A percentile compares a stretch with the other conserved stretches of the same genome.
These are phyloP conservation scores for Phytophthora pisi DNA, from an alignment of 352 stramenopile genomes.

Conservation along the genomic window DNA sequence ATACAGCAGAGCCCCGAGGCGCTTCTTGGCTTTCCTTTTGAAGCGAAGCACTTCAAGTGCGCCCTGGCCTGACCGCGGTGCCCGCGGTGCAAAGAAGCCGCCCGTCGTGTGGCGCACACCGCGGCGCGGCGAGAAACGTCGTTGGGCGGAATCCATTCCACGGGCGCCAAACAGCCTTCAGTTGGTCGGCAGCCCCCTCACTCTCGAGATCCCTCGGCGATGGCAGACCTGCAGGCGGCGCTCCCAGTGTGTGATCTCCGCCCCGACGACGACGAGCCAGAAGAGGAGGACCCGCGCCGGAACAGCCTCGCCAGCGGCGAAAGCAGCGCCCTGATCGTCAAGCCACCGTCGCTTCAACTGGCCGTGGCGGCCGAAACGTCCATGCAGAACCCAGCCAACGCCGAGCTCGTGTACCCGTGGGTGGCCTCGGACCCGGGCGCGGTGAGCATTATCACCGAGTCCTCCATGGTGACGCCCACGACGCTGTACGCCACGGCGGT, in stretches of 20 bases:
- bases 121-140: conserved; percentile 13
- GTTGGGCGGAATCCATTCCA: conserved; percentile 21
- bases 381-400: conserved; percentile 22
- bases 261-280: conserved; percentile 35
- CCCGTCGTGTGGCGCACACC: conserved; percentile 32
- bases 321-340: conserved; percentile 34
- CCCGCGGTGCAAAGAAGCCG: conserved; percentile 18
- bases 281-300: conserved; percentile 36
- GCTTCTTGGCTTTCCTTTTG: background rate
- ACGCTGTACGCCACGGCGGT: conserved; percentile 22
- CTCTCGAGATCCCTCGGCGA: conserved; percentile 11
- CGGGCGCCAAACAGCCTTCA: conserved; percentile 9
- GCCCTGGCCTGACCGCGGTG: background rate
- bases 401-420: conserved; percentile 40
- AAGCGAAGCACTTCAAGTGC: conserved; percentile 11
- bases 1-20: no score
- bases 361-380: background rate
- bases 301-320: conserved; percentile 7
- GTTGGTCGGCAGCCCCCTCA: conserved; percentile 3
- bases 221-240: conserved; percentile 26
- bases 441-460: conserved; percentile 25
- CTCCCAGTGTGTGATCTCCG: conserved; percentile 21
- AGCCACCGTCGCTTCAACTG: conserved; percentile 33
- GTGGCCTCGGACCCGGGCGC: conserved; percentile 13
- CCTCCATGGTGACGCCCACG: conserved; percentile 26